Evolutionary conservation across 371 early-diverging fungal species (phyloP), one percentile per base, ranked within the genome.

Genomic region (Haplosporangium sp.): DNA sequence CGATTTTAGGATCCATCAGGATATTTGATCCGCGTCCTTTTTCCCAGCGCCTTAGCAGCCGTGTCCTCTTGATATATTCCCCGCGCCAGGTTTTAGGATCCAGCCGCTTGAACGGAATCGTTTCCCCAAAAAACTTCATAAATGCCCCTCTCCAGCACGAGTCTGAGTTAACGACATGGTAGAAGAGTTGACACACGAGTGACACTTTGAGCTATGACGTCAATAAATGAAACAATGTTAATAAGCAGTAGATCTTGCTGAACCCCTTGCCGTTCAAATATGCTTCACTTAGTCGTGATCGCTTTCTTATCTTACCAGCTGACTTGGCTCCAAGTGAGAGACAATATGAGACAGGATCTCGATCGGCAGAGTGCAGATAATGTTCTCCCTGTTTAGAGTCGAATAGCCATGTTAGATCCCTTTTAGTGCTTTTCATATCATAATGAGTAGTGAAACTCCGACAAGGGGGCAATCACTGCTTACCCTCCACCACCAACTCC

Each of bases 131-230:
- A 53, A 68, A 73, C 47, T 79, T 79, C 29, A 68, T 65, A 42
- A 79, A 79, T 1, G 73, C 80, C 38, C 23, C 66, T 55, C 73
- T 79, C 80, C 80, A 79, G 53, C 80, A 79, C 2, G 80, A 79
- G 38, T 79, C 80, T 20, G 69, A 69, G 50, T 68, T 79, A 18
- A 79, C 80, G 18, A 79, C 66, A 41, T 66, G 80, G 43, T 73
- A 79, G 48, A 79, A 63, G 23, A 79, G 63, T 29, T 51, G 73
- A 45, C 73, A 65, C 1, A 69, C 69, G 14, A 72, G 38, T 4
- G 80, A 73, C 13, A 61, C 59, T 41, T 40, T 58, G 62, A 60
- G 62, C 69, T 76, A 56, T 16, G 62, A 45, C 18, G 12, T 1
- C 14, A 52, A 53, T 16, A 18, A 50, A 36, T 40, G 4, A 20